These are phyloP conservation scores for Mycena rebaudengoi DNA, from an alignment of 768 basidiomycete genomes.

Conservation along the genomic window DNA sequence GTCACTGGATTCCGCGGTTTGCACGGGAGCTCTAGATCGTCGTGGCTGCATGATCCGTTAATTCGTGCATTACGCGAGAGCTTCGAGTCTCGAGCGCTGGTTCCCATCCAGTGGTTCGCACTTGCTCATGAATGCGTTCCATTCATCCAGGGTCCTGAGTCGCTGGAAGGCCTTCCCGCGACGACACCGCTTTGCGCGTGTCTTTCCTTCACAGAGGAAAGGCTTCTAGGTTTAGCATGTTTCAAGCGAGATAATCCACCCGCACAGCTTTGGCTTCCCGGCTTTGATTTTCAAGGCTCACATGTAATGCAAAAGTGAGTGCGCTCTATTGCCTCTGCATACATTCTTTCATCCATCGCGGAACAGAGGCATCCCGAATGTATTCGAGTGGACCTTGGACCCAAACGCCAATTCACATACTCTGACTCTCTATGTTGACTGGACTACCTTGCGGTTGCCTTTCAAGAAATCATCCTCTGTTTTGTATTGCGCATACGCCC, in stretches of 20 bases:
- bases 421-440: background rate
- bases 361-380: background rate
- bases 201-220: background rate
- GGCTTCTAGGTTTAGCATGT: background rate
- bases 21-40: background rate
- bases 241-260: background rate
- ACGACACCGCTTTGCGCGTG: background rate
- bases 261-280: background rate
- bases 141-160: background rate
- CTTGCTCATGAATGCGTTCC: background rate
- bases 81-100: background rate
- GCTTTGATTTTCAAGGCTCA: background rate
- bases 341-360: background rate
- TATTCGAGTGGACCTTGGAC: background rate
- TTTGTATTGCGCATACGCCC: background rate
- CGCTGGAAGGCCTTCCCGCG: background rate
- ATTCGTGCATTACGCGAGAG: background rate
- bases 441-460: background rate
- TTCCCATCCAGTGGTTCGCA: background rate
- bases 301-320: background rate
- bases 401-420: background rate
- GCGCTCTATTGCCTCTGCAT: background rate
- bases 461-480: background rate
- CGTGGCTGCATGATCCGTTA: background rate
- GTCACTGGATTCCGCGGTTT: background rate